Evolutionary conservation across 108 stramenopile genomes (phyloP), one percentile per base, ranked within the genome.

Genomic region (Parmales sp.): DNA sequence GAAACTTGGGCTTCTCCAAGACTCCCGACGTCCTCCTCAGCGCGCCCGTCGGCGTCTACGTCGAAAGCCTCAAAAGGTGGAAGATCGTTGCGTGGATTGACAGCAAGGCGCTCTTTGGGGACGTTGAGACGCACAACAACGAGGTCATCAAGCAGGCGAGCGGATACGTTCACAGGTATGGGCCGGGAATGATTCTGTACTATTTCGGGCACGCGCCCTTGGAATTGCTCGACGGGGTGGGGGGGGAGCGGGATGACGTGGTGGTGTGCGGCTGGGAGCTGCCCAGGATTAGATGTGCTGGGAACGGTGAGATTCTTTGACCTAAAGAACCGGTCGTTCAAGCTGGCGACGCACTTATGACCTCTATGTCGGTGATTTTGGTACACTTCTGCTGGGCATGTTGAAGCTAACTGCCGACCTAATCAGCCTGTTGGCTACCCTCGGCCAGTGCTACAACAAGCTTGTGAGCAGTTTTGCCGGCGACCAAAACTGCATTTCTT

Each of bases 131-230:
- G 1, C 90, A 91, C 67, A 69, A 78, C 16, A 77, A 70, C 22
- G 81, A 80, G 39, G 86, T 91, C 13, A 68, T 91, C 36, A 82
- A 87, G 28, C 90, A 91, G 70, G 84, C 85, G 28, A 84, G 87
- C 77, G 74, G 85, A 0, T 91, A 88, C 75, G 76, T 91, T 8
- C 84, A 91, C 76, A 71, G 90, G 29, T 88, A 87, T 71, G 90
- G 90, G 44, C 86, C 90, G 19, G 89, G 89, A 9, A 48, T 91
- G 36, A 66, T 91, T 45, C 28, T 91, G 0, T 91, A 91, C 77
- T 91, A 86, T 86, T 88, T 91, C 79, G 90, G 90, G 6, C 90
- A 91, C 68, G 90, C 90, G 38, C 90, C 90, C 5, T 49, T 87
- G 39, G 78, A 80, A 16, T 72, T 46, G 64, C 67, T 91, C 39